Conservation (phyloP, 176 grass and related monocot species). For the Typha latifolia region DNA sequence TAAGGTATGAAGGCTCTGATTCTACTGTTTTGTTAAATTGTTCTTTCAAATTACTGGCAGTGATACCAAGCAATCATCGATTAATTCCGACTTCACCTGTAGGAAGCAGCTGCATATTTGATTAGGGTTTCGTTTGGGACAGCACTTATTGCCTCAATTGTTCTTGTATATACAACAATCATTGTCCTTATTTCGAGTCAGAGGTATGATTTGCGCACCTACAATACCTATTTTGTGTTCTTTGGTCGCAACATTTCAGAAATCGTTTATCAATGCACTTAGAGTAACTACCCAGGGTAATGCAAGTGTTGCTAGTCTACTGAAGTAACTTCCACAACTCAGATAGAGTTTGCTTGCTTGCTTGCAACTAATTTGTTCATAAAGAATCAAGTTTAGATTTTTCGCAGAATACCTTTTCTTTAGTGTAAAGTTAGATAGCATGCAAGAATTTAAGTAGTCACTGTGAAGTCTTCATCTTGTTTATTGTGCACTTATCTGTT, state of each 20-base stretch:
- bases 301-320: background rate
- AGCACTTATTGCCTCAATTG: slow-evolving; percentile 83
- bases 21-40: slow-evolving; percentile 5
- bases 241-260: background rate
- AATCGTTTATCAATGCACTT: background rate
- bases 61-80: background rate
- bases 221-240: background rate
- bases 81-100: background rate
- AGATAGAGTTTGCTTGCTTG: background rate
- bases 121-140: slow-evolving; percentile 90
- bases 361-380: background rate
- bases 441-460: background rate
- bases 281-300: background rate
- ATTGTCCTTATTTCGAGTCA: slow-evolving; percentile 73
- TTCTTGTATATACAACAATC: slow-evolving; percentile 91
- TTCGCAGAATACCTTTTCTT: background rate
- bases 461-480: background rate
- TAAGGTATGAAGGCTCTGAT: slow-evolving; percentile 43
- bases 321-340: background rate
- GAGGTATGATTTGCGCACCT: slow-evolving; percentile 25
- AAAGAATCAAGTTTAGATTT: background rate
- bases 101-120: slow-evolving; percentile 71
- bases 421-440: background rate
- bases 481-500: background rate
- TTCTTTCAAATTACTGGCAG: background rate